Evolutionary conservation across 1,284 basidiomycete genomes (phyloP), one percentile per base, ranked within the genome.

Genomic region (Leccinum ponderosum): DNA sequence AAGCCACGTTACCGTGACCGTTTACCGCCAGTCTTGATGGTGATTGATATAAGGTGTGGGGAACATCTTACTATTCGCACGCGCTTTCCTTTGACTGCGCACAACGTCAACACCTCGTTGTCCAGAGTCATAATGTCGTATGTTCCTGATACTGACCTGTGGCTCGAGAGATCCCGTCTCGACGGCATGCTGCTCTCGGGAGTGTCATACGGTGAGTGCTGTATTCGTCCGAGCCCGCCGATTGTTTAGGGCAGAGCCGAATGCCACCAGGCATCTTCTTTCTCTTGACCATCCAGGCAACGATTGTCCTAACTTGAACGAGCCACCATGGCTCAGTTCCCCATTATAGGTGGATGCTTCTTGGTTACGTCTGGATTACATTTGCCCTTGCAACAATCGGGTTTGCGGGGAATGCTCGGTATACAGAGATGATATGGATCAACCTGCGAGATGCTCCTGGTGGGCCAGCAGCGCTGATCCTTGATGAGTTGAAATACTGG

Each of bases 361-460:
- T 73, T 7, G 2, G 29, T 20, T 73, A 71, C 11, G 57, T 76
- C 29, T 56, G 57, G 31, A 58, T 68, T 48, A 75, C 74, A 0
- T 77, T 76, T 48, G 11, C 62, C 20, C 68, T 77, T n/a, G 71
- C 64, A 15, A 73, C 75, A 0, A 48, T 76, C 9, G 65, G 68
- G 6, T 67, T 74, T n/a, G 71, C 69, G 7, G 69, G 58, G 14
- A 75, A 77, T 54, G 65, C 67, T 2, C 66, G 61, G 54, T 75
- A 69, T 56, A 76, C 69, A 15, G 64, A 77, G 55, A 68, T 75
- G 66, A 73, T 77, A 50, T 76, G 74, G 73, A 73, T 76, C 17
- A 67, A 75, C 52, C 39, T 73, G 33, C 70, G 71, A 2, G 60
- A 66, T 20, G 29, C 62, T 3, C 17, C 66, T 20, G 53, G 73